Evolutionary conservation across 257 asterid genomes (phyloP).

Genomic region (Nicotiana paniculata): DNA sequence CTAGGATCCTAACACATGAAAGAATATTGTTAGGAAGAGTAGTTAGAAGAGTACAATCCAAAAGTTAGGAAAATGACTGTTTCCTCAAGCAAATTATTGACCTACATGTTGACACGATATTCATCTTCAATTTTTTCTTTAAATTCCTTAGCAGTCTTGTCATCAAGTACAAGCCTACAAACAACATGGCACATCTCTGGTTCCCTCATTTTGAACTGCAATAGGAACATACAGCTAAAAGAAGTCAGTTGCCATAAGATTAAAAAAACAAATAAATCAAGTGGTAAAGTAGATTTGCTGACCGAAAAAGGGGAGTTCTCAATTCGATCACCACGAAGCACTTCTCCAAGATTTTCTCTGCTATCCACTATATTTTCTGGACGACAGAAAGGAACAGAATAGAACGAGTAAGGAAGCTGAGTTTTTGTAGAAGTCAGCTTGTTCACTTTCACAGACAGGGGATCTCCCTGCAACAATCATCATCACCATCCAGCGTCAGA

Average conservation of each 20-base stretch:
- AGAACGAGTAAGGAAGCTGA: slow-evolving; percentile 71
- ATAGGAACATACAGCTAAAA: slow-evolving; percentile 7
- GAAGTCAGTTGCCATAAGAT: slow-evolving; percentile 13
- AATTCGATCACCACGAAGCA: slow-evolving; percentile 80
- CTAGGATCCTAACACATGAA: slow-evolving; percentile 51
- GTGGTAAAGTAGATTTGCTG: slow-evolving; percentile 15
- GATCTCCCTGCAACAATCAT: slow-evolving; percentile 45
- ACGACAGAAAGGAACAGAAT: slow-evolving; percentile 52
- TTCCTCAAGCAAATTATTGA: neutral
- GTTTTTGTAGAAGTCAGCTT: slow-evolving; percentile 69
- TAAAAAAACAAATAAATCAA: neutral
- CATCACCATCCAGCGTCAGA: neutral
- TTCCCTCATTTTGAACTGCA: slow-evolving; percentile 75
- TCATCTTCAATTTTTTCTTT: slow-evolving; percentile 55
- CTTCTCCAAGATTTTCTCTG: slow-evolving; percentile 77
- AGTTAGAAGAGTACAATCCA: neutral
- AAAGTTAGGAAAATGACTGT: neutral
- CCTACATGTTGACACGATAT: slow-evolving; percentile 68
- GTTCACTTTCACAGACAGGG: slow-evolving; percentile 63
- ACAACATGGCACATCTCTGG: slow-evolving; percentile 60
- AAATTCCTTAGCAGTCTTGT: slow-evolving; percentile 51
- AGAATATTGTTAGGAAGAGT: neutral
- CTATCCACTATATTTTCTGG: slow-evolving; percentile 57
- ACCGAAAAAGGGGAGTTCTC: slow-evolving; percentile 70
- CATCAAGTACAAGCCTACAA: slow-evolving; percentile 47